phyloP scores from a whole-genome alignment of 345 rosid species.

The Eucalyptus brandiana region DNA sequence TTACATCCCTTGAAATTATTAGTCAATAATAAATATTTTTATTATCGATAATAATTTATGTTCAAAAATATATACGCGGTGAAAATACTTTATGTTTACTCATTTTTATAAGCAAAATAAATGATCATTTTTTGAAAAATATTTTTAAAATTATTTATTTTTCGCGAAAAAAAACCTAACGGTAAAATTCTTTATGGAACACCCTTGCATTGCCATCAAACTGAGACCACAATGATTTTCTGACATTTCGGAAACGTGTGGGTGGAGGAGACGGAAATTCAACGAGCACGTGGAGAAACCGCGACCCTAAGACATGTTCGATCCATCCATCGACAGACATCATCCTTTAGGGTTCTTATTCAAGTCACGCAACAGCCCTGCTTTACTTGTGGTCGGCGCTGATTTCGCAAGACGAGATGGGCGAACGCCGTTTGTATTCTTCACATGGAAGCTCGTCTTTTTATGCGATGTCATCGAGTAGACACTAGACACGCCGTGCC shows the following conservation, averaged over 20 bases:
- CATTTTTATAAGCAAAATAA: neutral
- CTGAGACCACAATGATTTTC: neutral
- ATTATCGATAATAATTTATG: neutral
- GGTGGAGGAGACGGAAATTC: neutral
- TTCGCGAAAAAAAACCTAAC: rapidly evolving
- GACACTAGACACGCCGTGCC: neutral
- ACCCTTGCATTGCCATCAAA: neutral
- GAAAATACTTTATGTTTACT: neutral
- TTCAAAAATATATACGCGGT: rapidly evolving
- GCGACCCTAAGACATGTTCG: neutral
- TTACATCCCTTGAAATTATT: neutral
- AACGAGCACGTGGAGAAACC: neutral
- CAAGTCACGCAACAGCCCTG: neutral
- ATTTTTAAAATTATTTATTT: neutral
- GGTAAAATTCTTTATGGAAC: neutral
- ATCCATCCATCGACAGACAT: neutral
- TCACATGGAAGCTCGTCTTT: neutral
- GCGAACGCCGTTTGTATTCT: neutral
- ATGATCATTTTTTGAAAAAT: rapidly evolving
- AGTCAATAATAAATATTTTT: neutral
- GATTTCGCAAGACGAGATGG: neutral
- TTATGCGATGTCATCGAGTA: neutral
- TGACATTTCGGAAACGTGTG: neutral
- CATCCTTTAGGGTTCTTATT: neutral
- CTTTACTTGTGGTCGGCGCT: neutral